These are phyloP conservation scores for Boletus vermiculosoides DNA, from an alignment of 768 basidiomycete genomes.

Conservation along the genomic window DNA sequence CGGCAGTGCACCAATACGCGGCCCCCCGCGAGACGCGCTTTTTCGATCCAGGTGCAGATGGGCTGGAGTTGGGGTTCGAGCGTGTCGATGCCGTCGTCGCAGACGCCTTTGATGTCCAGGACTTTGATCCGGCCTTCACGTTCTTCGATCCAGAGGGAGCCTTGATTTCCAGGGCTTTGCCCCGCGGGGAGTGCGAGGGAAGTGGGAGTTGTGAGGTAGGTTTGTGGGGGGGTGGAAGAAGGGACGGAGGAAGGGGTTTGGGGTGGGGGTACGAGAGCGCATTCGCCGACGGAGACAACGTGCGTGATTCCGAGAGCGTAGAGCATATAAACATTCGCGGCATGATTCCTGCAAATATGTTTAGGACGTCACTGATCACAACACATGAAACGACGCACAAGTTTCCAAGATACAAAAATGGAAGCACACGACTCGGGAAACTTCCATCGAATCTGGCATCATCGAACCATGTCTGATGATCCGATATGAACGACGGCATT, in stretches of 20 bases:
- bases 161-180: slow-evolving; percentile 52
- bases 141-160: slow-evolving; percentile 86
- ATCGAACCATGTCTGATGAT: slow-evolving; percentile 93
- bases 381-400: slow-evolving; percentile 54
- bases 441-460: slow-evolving; percentile 92
- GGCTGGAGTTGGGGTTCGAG: slow-evolving; percentile 85
- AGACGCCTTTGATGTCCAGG: slow-evolving; percentile 86
- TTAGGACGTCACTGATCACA: not conserved
- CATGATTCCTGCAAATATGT: slow-evolving; percentile 69
- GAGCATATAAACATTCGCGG: slow-evolving; percentile 92
- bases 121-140: slow-evolving; percentile 87
- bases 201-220: slow-evolving; percentile 3
- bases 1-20: slow-evolving; percentile 94
- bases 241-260: slow-evolving; percentile 30
- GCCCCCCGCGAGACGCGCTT: slow-evolving; percentile 77
- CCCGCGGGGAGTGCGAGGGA: slow-evolving; percentile 37
- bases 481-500: slow-evolving; percentile 59
- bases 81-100: slow-evolving; percentile 96
- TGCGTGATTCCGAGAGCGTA: slow-evolving; percentile 95
- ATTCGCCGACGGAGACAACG: slow-evolving; percentile 96
- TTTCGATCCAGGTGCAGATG: slow-evolving; percentile 93
- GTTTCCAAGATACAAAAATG: slow-evolving; percentile 93
- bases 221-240: not conserved
- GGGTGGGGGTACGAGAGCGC: slow-evolving; percentile 80
- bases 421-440: slow-evolving; percentile 90